Evolutionary conservation across 371 early-diverging fungal species (phyloP).

Genomic region (Syncephalastrum racemosum): DNA sequence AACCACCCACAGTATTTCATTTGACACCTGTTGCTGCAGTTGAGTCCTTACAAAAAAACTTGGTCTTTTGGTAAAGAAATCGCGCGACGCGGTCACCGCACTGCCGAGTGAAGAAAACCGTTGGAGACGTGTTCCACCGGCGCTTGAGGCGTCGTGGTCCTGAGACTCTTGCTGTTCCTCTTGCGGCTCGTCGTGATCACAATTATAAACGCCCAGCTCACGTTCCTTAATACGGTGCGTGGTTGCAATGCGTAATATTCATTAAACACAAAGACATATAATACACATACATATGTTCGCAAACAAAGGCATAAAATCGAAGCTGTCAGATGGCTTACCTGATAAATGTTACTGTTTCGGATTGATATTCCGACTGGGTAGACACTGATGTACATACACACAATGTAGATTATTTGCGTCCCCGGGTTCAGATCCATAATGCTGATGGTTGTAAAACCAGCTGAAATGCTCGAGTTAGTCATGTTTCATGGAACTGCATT

Average conservation of each 20-base stretch:
- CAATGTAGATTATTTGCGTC: conserved; percentile 38
- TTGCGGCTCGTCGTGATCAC: conserved; percentile 4
- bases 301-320: too few relatives aligned
- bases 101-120: conserved; percentile 11
- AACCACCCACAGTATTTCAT: conserved; percentile 21
- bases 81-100: conserved; percentile 14
- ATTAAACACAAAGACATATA: neutral
- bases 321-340: conserved; percentile 16
- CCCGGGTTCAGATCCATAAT: conserved; percentile 43
- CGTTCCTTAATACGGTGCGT: conserved; percentile 12
- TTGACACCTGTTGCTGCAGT: conserved; percentile 20
- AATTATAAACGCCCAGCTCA: conserved; percentile 21
- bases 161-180: too few relatives aligned
- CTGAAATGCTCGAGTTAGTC: conserved; percentile 42
- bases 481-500: conserved; percentile 40
- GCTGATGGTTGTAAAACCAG: conserved; percentile 43
- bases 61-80: conserved; percentile 11
- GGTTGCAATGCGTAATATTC: neutral
- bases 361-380: conserved; percentile 51
- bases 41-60: conserved; percentile 25
- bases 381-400: conserved; percentile 50
- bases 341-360: conserved; percentile 47
- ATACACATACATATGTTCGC: too few relatives aligned
- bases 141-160: conserved; percentile 1
- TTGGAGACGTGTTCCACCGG: neutral